phyloP scores from a whole-genome alignment of 495 filamentous ascomycete species.

The Daldinia vernicosa region DNA sequence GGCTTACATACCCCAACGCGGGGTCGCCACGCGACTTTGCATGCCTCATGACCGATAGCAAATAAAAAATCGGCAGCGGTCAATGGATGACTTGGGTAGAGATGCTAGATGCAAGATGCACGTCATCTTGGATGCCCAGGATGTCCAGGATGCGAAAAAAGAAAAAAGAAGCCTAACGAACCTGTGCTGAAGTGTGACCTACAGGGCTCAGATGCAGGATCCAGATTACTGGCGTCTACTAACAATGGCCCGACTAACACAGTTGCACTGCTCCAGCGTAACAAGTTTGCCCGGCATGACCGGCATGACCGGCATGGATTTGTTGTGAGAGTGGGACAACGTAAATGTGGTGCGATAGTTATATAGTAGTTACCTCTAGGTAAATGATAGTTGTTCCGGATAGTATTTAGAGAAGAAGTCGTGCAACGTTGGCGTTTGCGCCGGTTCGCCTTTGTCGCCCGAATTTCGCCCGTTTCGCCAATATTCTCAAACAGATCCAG shows the following conservation, averaged over 20 bases:
- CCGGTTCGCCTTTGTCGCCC: neutral
- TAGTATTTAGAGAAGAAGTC: slow-evolving; percentile 5
- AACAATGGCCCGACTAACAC: neutral
- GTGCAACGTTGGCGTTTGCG: slow-evolving; percentile 17
- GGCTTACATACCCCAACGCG: slow-evolving; percentile 37
- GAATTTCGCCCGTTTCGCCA: slow-evolving; percentile 4
- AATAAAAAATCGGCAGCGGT: slow-evolving; percentile 5
- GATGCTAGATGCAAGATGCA: slow-evolving; percentile 31
- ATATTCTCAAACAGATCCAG: slow-evolving; percentile 12
- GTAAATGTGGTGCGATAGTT: slow-evolving; percentile 18
- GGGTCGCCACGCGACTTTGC: slow-evolving; percentile 41
- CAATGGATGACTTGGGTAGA: slow-evolving; percentile 8
- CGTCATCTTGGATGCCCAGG: slow-evolving; percentile 26
- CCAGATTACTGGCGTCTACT: slow-evolving; percentile 3
- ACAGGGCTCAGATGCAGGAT: slow-evolving; percentile 19
- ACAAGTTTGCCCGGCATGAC: slow-evolving; percentile 13
- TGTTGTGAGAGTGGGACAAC: slow-evolving; percentile 12
- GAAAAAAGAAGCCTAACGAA: slow-evolving; percentile 1
- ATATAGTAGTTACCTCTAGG: neutral
- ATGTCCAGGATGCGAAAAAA: neutral
- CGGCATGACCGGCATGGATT: slow-evolving; percentile 18
- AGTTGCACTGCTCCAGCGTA: slow-evolving; percentile 12
- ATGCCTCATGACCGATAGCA: slow-evolving; percentile 36
- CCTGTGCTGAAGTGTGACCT: neutral
- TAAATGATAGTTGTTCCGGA: slow-evolving; percentile 5